A percentile compares a stretch with the other conserved stretches of the same genome.
Conservation (phyloP, 2,329 filamentous ascomycete genomes). For the Beauveria scarabaeidicola region DNA sequence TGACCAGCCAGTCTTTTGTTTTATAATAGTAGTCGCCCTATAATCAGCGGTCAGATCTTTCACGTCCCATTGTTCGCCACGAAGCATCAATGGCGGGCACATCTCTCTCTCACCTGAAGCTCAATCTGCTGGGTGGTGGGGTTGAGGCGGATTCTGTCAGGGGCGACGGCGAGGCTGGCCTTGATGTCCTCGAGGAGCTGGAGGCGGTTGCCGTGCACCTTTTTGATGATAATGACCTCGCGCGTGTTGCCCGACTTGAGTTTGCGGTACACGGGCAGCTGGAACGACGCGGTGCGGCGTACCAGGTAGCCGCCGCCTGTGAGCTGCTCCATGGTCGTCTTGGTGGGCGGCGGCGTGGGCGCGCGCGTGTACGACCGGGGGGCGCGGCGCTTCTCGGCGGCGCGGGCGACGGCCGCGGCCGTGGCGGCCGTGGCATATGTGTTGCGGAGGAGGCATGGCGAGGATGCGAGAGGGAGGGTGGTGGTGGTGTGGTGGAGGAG, state of each 20-base stretch:
- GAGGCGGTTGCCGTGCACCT: constrained; percentile 64
- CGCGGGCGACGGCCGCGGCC: background rate
- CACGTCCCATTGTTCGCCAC: too few relatives aligned
- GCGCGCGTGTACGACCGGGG: constrained; percentile 17
- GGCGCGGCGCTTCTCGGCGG: background rate
- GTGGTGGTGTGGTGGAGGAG: background rate
- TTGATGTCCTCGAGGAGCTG: constrained; percentile 57
- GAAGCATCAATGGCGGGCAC: background rate
- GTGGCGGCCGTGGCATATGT: constrained; percentile 8
- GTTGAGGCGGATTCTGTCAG: constrained; percentile 45
- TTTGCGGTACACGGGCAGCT: constrained; percentile 69
- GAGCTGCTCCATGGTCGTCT: constrained; percentile 22
- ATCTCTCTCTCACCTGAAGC: constrained; percentile 50
- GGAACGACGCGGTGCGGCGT: constrained; percentile 58
- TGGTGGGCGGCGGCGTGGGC: constrained; percentile 23
- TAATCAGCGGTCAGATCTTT: constrained; percentile 6
- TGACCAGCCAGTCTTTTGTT: constrained; percentile 24
- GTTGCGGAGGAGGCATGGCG: background rate
- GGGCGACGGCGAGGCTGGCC: constrained; percentile 46
- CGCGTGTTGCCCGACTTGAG: constrained; percentile 68
- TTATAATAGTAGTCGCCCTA: constrained; percentile 27
- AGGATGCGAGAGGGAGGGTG: background rate
- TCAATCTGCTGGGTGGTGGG: constrained; percentile 63
- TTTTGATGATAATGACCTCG: constrained; percentile 66
- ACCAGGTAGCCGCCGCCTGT: constrained; percentile 43